Percentiles rank a stretch among this genome's conserved stretches.
These are phyloP conservation scores for Bruguiera sexangula DNA, from an alignment of 345 rosid genomes.

Conservation along the genomic window DNA sequence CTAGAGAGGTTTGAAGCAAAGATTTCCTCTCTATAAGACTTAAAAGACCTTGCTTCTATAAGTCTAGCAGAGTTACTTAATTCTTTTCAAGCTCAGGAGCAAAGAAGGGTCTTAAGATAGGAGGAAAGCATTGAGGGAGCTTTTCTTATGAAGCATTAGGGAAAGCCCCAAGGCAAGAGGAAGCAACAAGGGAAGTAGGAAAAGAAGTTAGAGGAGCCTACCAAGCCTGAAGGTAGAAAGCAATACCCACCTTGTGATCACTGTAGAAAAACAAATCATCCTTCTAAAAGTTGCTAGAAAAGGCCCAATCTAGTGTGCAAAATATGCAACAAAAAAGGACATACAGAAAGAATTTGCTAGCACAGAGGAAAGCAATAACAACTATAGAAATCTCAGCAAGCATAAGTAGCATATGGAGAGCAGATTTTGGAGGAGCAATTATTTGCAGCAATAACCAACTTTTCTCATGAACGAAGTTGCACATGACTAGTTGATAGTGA, in stretches of 20 bases:
- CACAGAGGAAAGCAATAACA: neutral
- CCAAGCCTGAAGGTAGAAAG: neutral
- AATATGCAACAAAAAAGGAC: neutral
- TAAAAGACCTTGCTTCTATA: too few species aligned
- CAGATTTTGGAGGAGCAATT: neutral
- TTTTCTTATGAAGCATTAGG: neutral
- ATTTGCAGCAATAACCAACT: neutral
- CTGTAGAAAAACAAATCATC: neutral
- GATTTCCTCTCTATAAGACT: too few species aligned
- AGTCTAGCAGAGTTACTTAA: neutral
- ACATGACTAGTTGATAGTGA: neutral
- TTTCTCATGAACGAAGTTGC: fast-evolving
- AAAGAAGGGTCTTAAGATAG: neutral
- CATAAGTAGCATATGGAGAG: neutral
- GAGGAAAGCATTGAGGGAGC: neutral
- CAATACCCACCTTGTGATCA: neutral
- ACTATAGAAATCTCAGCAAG: neutral
- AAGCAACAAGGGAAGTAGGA: neutral
- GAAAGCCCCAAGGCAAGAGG: neutral
- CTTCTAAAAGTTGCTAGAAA: neutral
- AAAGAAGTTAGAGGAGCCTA: neutral
- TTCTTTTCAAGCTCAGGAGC: neutral
- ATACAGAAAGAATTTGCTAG: neutral
- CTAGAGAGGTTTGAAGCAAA: too few species aligned
- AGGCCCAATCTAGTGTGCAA: neutral